Conservation (phyloP, 1,139 yeast species). For the Suhomyces bribrorum region DNA sequence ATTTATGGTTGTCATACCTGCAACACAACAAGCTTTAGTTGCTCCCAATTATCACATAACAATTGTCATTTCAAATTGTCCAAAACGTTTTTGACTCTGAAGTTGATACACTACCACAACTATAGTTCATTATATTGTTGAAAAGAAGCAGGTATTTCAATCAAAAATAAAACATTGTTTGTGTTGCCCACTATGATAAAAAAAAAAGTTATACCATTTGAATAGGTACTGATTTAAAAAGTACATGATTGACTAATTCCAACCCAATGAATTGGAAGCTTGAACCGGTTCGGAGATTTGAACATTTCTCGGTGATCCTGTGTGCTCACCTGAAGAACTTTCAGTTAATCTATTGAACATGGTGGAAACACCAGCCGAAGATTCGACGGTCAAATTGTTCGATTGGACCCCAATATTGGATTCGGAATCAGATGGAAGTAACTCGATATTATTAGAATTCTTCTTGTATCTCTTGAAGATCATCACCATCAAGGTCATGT, state of each 20-base stretch:
- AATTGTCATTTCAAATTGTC: background rate
- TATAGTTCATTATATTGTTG: too few relatives aligned
- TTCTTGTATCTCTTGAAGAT: slow-evolving; percentile 43
- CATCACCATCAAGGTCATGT: slow-evolving; percentile 53
- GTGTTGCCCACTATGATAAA: too few relatives aligned
- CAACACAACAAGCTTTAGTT: background rate
- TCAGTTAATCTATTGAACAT: slow-evolving; percentile 33
- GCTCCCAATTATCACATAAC: background rate
- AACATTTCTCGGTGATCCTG: slow-evolving; percentile 22
- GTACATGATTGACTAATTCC: slow-evolving; percentile 22
- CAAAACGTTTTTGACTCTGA: too few relatives aligned
- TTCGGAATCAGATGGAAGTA: slow-evolving; percentile 48
- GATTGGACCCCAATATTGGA: slow-evolving; percentile 35
- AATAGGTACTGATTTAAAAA: background rate
- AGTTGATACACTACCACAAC: slow-evolving; percentile 1
- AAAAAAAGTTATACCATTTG: background rate
- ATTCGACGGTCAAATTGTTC: slow-evolving; percentile 18
- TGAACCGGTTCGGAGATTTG: slow-evolving; percentile 48
- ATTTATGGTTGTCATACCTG: background rate
- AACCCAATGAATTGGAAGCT: slow-evolving; percentile 49
- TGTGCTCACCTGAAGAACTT: slow-evolving; percentile 15
- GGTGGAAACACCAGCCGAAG: slow-evolving; percentile 29
- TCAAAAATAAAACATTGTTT: too few relatives aligned
- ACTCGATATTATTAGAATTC: slow-evolving; percentile 34
- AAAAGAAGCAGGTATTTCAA: too few relatives aligned